Conservation (phyloP, 2,329 filamentous ascomycete genomes). For the Thelonectria discophora region DNA sequence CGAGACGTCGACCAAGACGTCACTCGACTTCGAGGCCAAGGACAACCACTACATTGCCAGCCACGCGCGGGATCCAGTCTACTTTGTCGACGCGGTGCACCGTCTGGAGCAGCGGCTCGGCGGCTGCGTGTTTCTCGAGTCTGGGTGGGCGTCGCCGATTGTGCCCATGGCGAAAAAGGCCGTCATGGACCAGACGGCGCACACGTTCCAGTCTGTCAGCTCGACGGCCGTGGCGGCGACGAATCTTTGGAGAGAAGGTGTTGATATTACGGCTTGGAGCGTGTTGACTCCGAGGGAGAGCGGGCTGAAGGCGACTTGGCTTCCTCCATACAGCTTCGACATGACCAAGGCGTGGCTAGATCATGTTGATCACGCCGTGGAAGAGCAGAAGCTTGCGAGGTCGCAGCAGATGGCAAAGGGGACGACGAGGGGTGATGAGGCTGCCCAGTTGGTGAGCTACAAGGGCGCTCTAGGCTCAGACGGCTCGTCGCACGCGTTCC, state of each 20-base stretch:
- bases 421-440: neutral
- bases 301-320: slow-evolving; percentile 21
- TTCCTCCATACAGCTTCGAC: slow-evolving; percentile 34
- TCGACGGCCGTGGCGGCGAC: slow-evolving; percentile 4
- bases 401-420: neutral
- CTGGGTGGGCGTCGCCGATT: slow-evolving; percentile 26
- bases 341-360: slow-evolving; percentile 29
- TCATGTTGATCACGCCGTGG: slow-evolving; percentile 25
- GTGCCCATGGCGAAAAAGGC: slow-evolving; percentile 29
- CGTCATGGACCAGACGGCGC: slow-evolving; percentile 12
- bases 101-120: slow-evolving; percentile 23
- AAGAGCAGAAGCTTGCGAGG: slow-evolving; percentile 3
- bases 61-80: slow-evolving; percentile 30
- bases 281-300: slow-evolving; percentile 26
- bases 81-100: slow-evolving; percentile 22
- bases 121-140: slow-evolving; percentile 30
- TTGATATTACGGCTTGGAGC: slow-evolving; percentile 25
- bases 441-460: slow-evolving; percentile 17
- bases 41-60: slow-evolving; percentile 17
- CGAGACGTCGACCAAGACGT: slow-evolving; percentile 20
- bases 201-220: slow-evolving; percentile 25
- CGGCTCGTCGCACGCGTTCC: slow-evolving; percentile 21
- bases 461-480: slow-evolving; percentile 4
- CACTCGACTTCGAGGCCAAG: slow-evolving; percentile 1
- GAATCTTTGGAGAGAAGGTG: slow-evolving; percentile 28